These are phyloP conservation scores for Clonostachys chloroleuca DNA, from an alignment of 2,329 filamentous ascomycete species.

Conservation along the genomic window DNA sequence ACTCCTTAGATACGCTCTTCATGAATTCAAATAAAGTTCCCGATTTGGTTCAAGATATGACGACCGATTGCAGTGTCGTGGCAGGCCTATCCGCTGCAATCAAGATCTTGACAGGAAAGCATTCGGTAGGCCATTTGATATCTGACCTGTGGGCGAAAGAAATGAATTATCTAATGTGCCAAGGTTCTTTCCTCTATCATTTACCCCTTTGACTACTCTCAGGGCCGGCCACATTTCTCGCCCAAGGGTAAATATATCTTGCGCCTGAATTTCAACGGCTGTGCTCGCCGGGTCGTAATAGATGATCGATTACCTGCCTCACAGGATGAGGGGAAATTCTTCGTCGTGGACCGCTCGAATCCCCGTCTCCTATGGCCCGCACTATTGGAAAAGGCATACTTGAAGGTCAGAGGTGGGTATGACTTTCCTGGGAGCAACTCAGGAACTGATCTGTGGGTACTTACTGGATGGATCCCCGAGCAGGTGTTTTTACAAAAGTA, in stretches of 20 bases:
- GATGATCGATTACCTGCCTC: slow-evolving; percentile 85
- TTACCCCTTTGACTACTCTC: slow-evolving; percentile 65
- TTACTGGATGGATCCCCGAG: slow-evolving; percentile 96
- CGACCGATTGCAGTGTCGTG: slow-evolving; percentile 95
- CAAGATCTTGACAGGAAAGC: slow-evolving; percentile 62
- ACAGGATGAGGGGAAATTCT: slow-evolving; percentile 68
- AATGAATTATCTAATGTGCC: background rate
- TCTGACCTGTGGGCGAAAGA: background rate
- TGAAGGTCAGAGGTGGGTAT: slow-evolving; percentile 93
- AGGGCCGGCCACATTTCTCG: slow-evolving; percentile 58
- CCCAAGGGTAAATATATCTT: slow-evolving; percentile 85
- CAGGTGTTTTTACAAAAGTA: slow-evolving; percentile 84
- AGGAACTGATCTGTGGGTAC: slow-evolving; percentile 85
- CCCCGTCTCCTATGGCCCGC: slow-evolving; percentile 85
- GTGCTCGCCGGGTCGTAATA: slow-evolving; percentile 79
- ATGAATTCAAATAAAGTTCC: slow-evolving; percentile 57
- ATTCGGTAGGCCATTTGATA: slow-evolving; percentile 46
- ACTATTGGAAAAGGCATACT: slow-evolving; percentile 89
- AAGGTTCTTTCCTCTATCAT: slow-evolving; percentile 70
- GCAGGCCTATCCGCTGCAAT: slow-evolving; percentile 86
- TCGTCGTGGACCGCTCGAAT: slow-evolving; percentile 83
- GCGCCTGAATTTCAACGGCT: slow-evolving; percentile 93
- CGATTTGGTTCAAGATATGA: slow-evolving; percentile 91
- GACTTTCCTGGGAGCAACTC: slow-evolving; percentile 98
- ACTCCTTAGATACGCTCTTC: slow-evolving; percentile 27